Percentiles rank a stretch among this genome's conserved stretches.
phyloP scores from a whole-genome alignment of 139 green algal genomes.

The Coccomyxa sp. region DNA sequence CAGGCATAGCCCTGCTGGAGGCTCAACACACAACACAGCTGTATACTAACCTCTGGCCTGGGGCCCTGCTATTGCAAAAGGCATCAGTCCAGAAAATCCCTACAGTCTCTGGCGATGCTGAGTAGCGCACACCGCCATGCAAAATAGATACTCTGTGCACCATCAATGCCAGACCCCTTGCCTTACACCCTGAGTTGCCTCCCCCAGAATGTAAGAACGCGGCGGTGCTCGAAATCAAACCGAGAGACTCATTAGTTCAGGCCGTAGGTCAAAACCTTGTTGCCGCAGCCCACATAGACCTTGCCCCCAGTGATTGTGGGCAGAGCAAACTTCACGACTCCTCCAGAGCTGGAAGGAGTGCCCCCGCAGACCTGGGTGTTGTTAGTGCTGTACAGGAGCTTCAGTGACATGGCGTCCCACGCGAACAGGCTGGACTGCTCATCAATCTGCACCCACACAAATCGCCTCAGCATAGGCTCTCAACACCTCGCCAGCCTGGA shows the following conservation, averaged over 20 bases:
- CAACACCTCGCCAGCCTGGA: not conserved
- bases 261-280: not conserved
- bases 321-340: not conserved
- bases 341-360: not conserved
- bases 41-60: too few species aligned
- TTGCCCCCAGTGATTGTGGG: not conserved
- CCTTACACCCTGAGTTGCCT: too few species aligned
- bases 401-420: slow-evolving; percentile 1
- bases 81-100: too few species aligned
- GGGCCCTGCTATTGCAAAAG: too few species aligned
- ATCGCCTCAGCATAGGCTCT: not conserved
- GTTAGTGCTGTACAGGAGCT: not conserved
- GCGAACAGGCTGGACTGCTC: not conserved
- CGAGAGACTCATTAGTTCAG: not conserved
- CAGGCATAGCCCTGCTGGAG: too few species aligned
- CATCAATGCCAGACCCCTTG: too few species aligned
- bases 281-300: not conserved
- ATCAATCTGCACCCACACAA: not conserved
- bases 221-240: not conserved
- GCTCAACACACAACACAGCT: too few species aligned
- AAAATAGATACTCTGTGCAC: too few species aligned
- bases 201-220: too few species aligned
- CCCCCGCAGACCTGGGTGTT: not conserved
- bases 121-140: too few species aligned
- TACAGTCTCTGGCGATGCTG: too few species aligned